These are phyloP conservation scores for Allium cepa DNA, from an alignment of 106 monocot genomes.

Conservation along the genomic window DNA sequence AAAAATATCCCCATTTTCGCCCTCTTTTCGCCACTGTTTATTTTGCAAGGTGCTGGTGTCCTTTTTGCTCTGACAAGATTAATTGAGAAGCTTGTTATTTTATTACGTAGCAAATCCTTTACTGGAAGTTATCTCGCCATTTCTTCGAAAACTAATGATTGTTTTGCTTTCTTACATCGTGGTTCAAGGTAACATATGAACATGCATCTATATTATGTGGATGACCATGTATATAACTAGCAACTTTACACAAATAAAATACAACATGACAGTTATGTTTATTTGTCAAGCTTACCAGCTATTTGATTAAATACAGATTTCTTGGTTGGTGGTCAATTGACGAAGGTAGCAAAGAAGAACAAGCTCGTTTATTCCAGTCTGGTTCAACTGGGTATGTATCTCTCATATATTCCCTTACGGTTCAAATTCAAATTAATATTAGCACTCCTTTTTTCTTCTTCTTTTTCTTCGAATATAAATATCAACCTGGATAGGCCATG, in stretches of 20 bases:
- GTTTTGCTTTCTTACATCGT: slow-evolving; percentile 84
- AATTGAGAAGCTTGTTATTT: slow-evolving; percentile 75
- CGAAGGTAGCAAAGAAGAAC: slow-evolving; percentile 97
- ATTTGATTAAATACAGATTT: slow-evolving; percentile 24
- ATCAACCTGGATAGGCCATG: too few relatives aligned
- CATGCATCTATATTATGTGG: background rate
- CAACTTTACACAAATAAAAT: too few relatives aligned
- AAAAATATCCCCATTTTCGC: slow-evolving; percentile 53
- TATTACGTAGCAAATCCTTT: slow-evolving; percentile 47
- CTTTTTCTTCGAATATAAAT: too few relatives aligned
- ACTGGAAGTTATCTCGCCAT: slow-evolving; percentile 46
- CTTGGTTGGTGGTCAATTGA: slow-evolving; percentile 99
- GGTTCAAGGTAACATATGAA: slow-evolving; percentile 65
- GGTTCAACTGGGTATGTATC: slow-evolving; percentile 55
- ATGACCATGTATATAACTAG: background rate
- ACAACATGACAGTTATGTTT: too few relatives aligned
- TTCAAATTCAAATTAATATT: too few relatives aligned
- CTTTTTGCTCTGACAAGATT: slow-evolving; percentile 69
- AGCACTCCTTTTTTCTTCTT: too few relatives aligned
- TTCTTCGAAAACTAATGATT: slow-evolving; percentile 64
- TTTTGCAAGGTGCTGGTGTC: slow-evolving; percentile 81
- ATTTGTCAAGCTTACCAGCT: slow-evolving; percentile 2
- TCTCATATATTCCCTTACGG: background rate
- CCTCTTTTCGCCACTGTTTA: slow-evolving; percentile 79
- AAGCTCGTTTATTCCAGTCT: slow-evolving; percentile 67